These are phyloP conservation scores for Aspergillus fijiensis DNA, from an alignment of 2,329 filamentous ascomycete genomes.

Conservation along the genomic window DNA sequence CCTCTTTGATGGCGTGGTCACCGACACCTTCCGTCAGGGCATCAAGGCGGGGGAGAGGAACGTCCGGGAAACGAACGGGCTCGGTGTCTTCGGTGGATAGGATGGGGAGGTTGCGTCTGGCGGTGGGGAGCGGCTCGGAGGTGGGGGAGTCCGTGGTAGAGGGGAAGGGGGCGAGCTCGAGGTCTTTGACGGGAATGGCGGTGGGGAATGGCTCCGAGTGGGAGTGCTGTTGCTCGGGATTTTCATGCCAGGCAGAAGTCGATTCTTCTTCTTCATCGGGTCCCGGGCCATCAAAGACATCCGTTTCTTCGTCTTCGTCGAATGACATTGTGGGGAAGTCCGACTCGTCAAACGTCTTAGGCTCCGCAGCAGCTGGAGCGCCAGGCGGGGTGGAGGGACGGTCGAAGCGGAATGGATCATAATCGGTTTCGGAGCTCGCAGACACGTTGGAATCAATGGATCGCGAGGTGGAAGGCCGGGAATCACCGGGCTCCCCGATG, in stretches of 20 bases:
- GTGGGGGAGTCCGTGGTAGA: constrained; percentile 17
- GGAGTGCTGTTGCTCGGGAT: constrained; percentile 9
- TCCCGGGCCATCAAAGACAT: constrained; percentile 53
- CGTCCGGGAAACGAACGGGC: constrained; percentile 38
- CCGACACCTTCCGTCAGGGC: constrained; percentile 40
- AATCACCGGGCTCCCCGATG: constrained; percentile 30
- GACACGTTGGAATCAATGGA: constrained; percentile 30
- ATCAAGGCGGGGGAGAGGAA: constrained; percentile 40
- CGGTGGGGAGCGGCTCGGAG: constrained; percentile 24
- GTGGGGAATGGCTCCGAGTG: constrained; percentile 27
- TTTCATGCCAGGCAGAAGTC: constrained; percentile 33
- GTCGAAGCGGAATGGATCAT: constrained; percentile 46
- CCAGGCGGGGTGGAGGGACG: constrained; percentile 31
- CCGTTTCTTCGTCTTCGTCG: constrained; percentile 53
- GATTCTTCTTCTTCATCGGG: constrained; percentile 57
- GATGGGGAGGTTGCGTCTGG: constrained; percentile 15
- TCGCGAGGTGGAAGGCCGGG: constrained; percentile 41
- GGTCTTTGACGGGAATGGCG: constrained; percentile 24
- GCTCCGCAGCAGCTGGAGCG: constrained; percentile 8
- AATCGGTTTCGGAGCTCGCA: constrained; percentile 39
- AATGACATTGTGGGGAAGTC: constrained; percentile 48
- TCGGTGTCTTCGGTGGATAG: constrained; percentile 11
- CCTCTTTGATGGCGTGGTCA: constrained; percentile 37
- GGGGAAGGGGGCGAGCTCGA: constrained; percentile 9
- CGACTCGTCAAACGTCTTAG: constrained; percentile 43